Conservation (phyloP, 2,329 filamentous ascomycete species). For the Phialocephala subalpina region DNA sequence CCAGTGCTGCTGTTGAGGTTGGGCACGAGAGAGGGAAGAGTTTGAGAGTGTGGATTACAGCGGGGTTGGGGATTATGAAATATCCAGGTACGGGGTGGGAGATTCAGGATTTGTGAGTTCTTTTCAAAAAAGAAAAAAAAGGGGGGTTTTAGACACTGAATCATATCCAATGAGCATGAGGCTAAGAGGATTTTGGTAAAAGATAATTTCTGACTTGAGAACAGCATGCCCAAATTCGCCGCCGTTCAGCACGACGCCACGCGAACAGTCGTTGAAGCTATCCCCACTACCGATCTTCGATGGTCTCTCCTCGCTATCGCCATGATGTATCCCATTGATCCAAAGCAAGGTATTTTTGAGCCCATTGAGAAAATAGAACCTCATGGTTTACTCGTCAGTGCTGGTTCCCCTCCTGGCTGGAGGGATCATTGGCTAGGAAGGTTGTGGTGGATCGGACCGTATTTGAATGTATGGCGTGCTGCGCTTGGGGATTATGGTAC, state of each 20-base stretch:
- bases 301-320: slow-evolving; percentile 50
- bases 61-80: slow-evolving; percentile 46
- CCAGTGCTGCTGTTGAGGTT: slow-evolving; percentile 45
- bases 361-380: slow-evolving; percentile 40
- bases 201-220: slow-evolving; percentile 3
- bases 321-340: slow-evolving; percentile 47
- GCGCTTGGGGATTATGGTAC: slow-evolving; percentile 46
- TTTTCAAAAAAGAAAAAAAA: not conserved
- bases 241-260: slow-evolving; percentile 28
- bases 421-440: slow-evolving; percentile 23
- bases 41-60: slow-evolving; percentile 50
- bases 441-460: slow-evolving; percentile 42
- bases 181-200: too few relatives aligned
- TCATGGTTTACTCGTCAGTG: slow-evolving; percentile 29
- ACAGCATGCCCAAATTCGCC: slow-evolving; percentile 20
- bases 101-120: slow-evolving; percentile 45
- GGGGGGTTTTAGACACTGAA: too few relatives aligned
- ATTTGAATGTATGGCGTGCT: slow-evolving; percentile 36
- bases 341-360: slow-evolving; percentile 46
- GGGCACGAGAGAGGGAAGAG: slow-evolving; percentile 42
- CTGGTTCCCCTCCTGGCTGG: slow-evolving; percentile 24
- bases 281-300: slow-evolving; percentile 35
- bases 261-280: slow-evolving; percentile 24
- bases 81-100: slow-evolving; percentile 46
- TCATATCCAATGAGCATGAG: too few relatives aligned